A percentile compares a stretch with the other conserved stretches of the same genome.
These are phyloP conservation scores for Euphorbia pulcherrima DNA, from an alignment of 345 rosid genomes.

Conservation along the genomic window DNA sequence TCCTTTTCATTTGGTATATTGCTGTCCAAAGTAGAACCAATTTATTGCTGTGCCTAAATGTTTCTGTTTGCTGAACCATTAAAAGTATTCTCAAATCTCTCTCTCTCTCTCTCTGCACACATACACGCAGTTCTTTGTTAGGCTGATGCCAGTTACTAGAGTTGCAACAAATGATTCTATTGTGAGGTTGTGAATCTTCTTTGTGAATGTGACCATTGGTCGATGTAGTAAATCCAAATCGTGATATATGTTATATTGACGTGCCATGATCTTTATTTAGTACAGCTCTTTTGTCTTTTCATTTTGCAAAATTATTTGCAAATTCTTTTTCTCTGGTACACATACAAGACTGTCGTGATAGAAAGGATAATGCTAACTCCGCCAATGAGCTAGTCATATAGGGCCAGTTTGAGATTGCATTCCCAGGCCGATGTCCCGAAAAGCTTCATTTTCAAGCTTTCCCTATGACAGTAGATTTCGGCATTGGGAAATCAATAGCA, in stretches of 20 bases:
- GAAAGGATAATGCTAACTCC: background rate
- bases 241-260: background rate
- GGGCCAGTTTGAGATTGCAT: too few species aligned
- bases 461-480: too few species aligned
- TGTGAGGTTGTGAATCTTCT: background rate
- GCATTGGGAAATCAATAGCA: too few species aligned
- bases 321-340: background rate
- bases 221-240: background rate
- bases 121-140: background rate
- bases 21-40: too few species aligned
- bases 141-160: background rate
- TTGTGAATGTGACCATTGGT: background rate
- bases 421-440: too few species aligned
- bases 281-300: background rate
- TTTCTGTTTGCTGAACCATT: too few species aligned
- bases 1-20: background rate
- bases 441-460: too few species aligned
- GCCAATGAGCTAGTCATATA: background rate
- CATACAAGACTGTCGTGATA: background rate
- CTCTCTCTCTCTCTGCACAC: too few species aligned
- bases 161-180: background rate
- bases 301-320: background rate
- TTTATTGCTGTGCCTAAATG: too few species aligned
- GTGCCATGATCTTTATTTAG: background rate
- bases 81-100: too few species aligned